phyloP scores from a whole-genome alignment of 805 yeast species.

The Ogataea haglerorum region DNA sequence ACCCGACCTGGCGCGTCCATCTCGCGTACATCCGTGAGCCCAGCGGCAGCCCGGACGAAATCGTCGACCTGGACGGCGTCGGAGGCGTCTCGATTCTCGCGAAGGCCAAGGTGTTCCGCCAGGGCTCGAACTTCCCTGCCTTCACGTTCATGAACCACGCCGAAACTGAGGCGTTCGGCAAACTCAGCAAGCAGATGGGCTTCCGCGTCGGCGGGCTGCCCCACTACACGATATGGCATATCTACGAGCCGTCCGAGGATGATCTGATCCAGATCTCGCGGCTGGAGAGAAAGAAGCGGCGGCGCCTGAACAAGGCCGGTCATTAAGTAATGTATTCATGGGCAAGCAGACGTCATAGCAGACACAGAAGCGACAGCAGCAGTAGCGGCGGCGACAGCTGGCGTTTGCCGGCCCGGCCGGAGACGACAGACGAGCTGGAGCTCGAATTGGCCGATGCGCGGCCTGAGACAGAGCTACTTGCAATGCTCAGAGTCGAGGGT shows the following conservation, averaged over 20 bases:
- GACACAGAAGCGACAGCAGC: neutral
- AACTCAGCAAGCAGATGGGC: constrained; percentile 76
- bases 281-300: constrained; percentile 63
- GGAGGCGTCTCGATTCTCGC: constrained; percentile 85
- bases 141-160: constrained; percentile 83
- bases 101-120: constrained; percentile 68
- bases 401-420: constrained; percentile 3
- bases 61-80: constrained; percentile 76
- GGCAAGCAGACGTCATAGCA: neutral
- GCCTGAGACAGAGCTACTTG: neutral
- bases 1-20: constrained; percentile 83
- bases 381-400: constrained; percentile 1
- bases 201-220: constrained; percentile 84
- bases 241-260: constrained; percentile 85
- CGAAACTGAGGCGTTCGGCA: constrained; percentile 85
- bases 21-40: constrained; percentile 67
- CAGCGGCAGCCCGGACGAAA: constrained; percentile 57
- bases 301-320: constrained; percentile 17
- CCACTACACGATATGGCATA: constrained; percentile 87
- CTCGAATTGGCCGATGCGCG: constrained; percentile 1
- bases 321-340: constrained; percentile 2
- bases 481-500: neutral
- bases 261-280: constrained; percentile 68
- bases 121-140: constrained; percentile 82
- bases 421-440: neutral